Evolutionary conservation across 768 basidiomycete genomes (phyloP), one percentile per base, ranked within the genome.

Genomic region (Podaxis sp.): DNA sequence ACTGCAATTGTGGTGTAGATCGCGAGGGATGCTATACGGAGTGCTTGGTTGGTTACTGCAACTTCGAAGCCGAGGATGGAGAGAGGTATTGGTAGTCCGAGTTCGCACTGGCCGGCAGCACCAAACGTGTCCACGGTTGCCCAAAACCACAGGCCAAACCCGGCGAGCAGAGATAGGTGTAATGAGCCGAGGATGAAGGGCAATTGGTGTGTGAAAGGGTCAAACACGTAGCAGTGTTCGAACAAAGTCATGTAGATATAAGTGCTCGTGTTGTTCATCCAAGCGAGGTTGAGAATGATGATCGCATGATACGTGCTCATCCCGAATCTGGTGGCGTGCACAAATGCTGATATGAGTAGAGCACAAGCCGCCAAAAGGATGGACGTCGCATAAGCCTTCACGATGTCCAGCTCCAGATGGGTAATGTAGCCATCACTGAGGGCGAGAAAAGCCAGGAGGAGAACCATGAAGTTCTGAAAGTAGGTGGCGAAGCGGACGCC

Each of bases 201-300:
- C n/a, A n/a, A n/a, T n/a, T n/a, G n/a, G n/a, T n/a, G n/a, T n/a
- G n/a, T n/a, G n/a, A n/a, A n/a, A n/a, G n/a, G n/a, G n/a, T n/a
- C n/a, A n/a, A n/a, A n/a, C n/a, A n/a, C n/a, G n/a, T n/a, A n/a
- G n/a, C n/a, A n/a, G n/a, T n/a, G n/a, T n/a, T n/a, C n/a, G n/a
- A 64, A 57, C 3, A 60, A 53, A 9, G 61, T 65, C 62, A 69
- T 28, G 40, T 49, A 63, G 24, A 49, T 22, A 36, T 57, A 57
- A 8, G 66, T 46, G 42, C 67, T 72, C 3, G 68, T 70, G 39
- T 70, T 71, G 52, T 69, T 71, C 66, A 69, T 70, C 71, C 73
- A 74, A 51, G 68, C 69, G 30, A 71, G 63, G 44, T 64, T 65
- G 57, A 74, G 72, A 22, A 75, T 56, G 52, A 73, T 64, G 38